Evolutionary conservation across 225 moss, liverwort and hornwort genomes (phyloP), one percentile per base, ranked within the genome.

Genomic region (Marchantia paleacea): DNA sequence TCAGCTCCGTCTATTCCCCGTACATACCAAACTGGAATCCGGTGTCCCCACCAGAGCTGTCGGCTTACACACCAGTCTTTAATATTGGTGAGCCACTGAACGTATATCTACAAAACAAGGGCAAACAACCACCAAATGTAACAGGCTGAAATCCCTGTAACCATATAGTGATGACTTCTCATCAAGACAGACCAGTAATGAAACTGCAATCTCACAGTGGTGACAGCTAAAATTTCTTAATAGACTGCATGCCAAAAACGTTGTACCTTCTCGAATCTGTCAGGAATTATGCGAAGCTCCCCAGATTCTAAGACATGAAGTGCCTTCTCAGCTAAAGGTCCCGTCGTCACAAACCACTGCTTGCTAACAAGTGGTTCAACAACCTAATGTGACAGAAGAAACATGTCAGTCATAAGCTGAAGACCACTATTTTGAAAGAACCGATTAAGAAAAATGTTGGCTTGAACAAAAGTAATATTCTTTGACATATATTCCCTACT

Each of bases 11-110:
- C 90, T 78, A 89, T 85, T 58, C 91, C 92, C 85, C 83, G 85
- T 15, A 96, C 85, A 63, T 92, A 96, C 95, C 95, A 96, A 55
- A 96, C 93, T 61, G 93, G 93, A 54, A 96, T 93, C 60, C 90
- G 90, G 79, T 96, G 95, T 48, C 95, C 95, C 95, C 93, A 96
- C 95, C 95, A 96, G 30, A 96, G 93, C 87, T 96, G 95, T 77
- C 95, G 90, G 84, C 92, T 96, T 60, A 96, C 86, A 82, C 95
- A 96, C 95, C 95, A 93, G 79, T 96, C 95, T 81, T 93, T 96
- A 71, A 93, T 91, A 79, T 96, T 93, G 75, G 91, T 91, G 63
- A 96, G 91, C 95, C 93, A 96, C 68, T 90, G 91, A 67, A 91
- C 89, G 76, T 96, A 93, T 78, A 93, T 88, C 95, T 96, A 86